Percentiles rank a stretch among this genome's conserved stretches.
Conservation (phyloP, 495 filamentous ascomycete species). For the Xylaria telfairii region DNA sequence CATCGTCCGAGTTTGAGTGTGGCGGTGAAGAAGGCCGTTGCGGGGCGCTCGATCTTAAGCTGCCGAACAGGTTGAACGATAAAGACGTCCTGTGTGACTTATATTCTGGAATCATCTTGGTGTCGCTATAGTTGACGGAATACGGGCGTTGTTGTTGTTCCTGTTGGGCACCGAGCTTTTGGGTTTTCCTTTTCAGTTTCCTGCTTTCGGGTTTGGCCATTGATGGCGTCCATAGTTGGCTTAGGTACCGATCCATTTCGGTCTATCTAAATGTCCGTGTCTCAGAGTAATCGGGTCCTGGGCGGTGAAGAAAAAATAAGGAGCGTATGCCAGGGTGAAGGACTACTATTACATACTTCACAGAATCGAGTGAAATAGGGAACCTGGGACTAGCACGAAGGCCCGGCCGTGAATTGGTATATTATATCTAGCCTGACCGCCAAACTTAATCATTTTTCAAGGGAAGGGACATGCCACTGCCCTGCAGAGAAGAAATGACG, state of each 20-base stretch:
- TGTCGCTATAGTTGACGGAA: slow-evolving; percentile 32
- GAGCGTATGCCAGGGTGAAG: too few relatives aligned
- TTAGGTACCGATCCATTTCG: slow-evolving; percentile 26
- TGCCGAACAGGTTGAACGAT: slow-evolving; percentile 27
- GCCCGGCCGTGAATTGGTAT: not conserved
- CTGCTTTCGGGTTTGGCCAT: slow-evolving; percentile 29
- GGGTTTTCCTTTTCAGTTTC: slow-evolving; percentile 50
- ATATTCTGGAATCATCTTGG: slow-evolving; percentile 26
- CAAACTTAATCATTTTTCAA: not conserved
- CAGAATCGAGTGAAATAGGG: not conserved
- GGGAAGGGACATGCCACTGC: not conserved
- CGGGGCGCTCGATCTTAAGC: slow-evolving; percentile 30
- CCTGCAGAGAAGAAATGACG: slow-evolving; percentile 12
- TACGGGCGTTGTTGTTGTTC: slow-evolving; percentile 32
- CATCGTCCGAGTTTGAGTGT: slow-evolving; percentile 38
- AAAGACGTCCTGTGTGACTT: slow-evolving; percentile 32
- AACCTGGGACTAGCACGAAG: not conserved
- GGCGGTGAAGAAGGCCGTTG: slow-evolving; percentile 30
- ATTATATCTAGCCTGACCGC: slow-evolving; percentile 22
- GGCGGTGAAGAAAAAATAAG: not conserved
- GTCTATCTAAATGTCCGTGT: not conserved
- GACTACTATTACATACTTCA: not conserved
- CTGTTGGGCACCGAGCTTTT: slow-evolving; percentile 43
- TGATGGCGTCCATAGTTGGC: slow-evolving; percentile 16
- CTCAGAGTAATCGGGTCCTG: not conserved